These are phyloP conservation scores for Amborella trichopoda DNA, from an alignment of 164 flowering plant species.

Conservation along the genomic window DNA sequence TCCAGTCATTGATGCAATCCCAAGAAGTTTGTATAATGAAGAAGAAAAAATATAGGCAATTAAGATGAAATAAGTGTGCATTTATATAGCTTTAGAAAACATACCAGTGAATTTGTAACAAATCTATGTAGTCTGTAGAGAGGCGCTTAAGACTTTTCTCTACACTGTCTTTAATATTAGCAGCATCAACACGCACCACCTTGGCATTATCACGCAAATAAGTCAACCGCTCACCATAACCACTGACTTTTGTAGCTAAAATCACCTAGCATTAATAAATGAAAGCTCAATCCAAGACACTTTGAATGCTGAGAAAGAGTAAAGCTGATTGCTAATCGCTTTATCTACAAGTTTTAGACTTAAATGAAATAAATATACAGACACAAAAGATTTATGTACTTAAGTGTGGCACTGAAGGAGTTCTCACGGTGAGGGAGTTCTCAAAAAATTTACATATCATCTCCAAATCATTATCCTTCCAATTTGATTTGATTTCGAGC, in stretches of 20 bases:
- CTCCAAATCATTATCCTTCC: too few relatives aligned
- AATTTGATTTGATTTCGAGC: too few relatives aligned
- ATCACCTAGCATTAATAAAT: slow-evolving; percentile 38
- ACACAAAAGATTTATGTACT: too few relatives aligned
- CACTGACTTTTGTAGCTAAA: slow-evolving; percentile 85
- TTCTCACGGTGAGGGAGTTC: too few relatives aligned
- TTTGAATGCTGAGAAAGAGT: not conserved
- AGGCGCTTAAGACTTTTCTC: slow-evolving; percentile 92
- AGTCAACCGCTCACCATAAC: slow-evolving; percentile 63
- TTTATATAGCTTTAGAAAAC: slow-evolving; percentile 3
- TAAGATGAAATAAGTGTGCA: not conserved
- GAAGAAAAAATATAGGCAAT: too few relatives aligned
- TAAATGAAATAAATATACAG: too few relatives aligned
- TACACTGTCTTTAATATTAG: slow-evolving; percentile 84
- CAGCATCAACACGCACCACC: slow-evolving; percentile 81
- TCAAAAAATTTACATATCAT: too few relatives aligned
- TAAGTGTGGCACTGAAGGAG: too few relatives aligned
- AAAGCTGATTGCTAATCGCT: too few relatives aligned
- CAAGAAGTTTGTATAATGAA: too few relatives aligned
- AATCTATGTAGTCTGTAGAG: slow-evolving; percentile 84
- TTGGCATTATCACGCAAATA: slow-evolving; percentile 64
- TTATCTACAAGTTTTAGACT: too few relatives aligned
- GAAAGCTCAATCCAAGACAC: not conserved
- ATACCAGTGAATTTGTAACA: slow-evolving; percentile 95
- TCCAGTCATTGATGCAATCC: too few relatives aligned